phyloP scores from a whole-genome alignment of 805 yeast genomes.

The Lachancea sp. region DNA sequence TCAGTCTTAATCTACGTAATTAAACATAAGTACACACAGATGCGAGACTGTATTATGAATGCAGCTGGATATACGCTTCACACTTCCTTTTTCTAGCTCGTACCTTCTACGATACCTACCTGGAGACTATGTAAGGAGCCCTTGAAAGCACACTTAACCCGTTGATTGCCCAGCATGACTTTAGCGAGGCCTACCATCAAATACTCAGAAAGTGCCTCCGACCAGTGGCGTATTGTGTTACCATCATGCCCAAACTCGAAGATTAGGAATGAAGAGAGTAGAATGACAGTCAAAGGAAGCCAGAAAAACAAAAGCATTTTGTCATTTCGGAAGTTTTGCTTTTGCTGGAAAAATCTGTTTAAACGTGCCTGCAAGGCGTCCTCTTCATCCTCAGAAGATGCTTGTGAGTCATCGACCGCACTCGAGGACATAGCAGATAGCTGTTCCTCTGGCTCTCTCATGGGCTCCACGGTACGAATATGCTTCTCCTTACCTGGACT shows the following conservation, averaged over 20 bases:
- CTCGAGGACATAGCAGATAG: not conserved
- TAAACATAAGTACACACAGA: not conserved
- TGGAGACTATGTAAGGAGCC: slow-evolving; percentile 19
- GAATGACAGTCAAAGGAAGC: slow-evolving; percentile 67
- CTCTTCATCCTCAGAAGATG: slow-evolving; percentile 31
- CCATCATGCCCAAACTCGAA: slow-evolving; percentile 34
- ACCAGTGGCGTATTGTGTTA: slow-evolving; percentile 25
- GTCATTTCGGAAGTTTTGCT: slow-evolving; percentile 55
- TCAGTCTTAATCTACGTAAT: slow-evolving; percentile 1
- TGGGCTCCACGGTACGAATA: not conserved
- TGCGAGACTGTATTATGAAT: not conserved
- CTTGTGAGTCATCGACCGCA: slow-evolving; percentile 20
- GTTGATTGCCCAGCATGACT: slow-evolving; percentile 46
- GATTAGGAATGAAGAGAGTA: slow-evolving; percentile 42
- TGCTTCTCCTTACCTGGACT: slow-evolving; percentile 28
- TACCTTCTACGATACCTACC: slow-evolving; percentile 2
- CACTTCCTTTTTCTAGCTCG: slow-evolving; percentile 1
- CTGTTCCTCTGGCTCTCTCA: not conserved
- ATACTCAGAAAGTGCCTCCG: slow-evolving; percentile 34
- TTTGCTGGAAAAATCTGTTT: slow-evolving; percentile 37
- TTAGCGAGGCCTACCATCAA: slow-evolving; percentile 42
- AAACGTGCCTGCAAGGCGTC: slow-evolving; percentile 33
- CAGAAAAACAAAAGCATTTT: slow-evolving; percentile 84
- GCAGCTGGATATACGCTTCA: not conserved
- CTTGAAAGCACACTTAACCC: slow-evolving; percentile 40